These are phyloP conservation scores for Linum lewisii DNA, from an alignment of 345 rosid genomes.

Conservation along the genomic window DNA sequence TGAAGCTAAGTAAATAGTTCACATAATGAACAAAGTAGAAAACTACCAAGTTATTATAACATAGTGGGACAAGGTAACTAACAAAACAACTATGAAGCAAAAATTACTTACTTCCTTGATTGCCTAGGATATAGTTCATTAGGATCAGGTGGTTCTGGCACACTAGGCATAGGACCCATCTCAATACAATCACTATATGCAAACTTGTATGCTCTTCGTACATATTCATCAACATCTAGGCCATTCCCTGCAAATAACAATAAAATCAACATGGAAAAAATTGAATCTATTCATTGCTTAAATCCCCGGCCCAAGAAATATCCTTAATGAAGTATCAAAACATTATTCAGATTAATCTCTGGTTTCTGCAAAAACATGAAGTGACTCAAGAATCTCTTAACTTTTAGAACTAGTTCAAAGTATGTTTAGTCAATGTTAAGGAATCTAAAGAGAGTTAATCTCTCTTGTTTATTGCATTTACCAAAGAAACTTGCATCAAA, in stretches of 20 bases:
- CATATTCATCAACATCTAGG: slow-evolving; percentile 97
- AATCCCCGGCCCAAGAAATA: neutral
- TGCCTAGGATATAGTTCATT: slow-evolving; percentile 90
- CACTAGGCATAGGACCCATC: slow-evolving; percentile 81
- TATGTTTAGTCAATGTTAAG: no score
- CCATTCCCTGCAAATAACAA: slow-evolving; percentile 66
- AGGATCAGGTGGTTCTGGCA: slow-evolving; percentile 95
- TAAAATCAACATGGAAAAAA: slow-evolving; percentile 9
- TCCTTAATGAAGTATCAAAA: neutral
- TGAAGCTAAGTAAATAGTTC: no score
- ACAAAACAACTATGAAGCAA: neutral
- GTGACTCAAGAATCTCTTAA: slow-evolving; percentile 10
- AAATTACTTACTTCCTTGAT: slow-evolving; percentile 56
- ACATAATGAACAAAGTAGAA: no score
- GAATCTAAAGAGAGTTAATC: no score
- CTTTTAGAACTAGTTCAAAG: neutral
- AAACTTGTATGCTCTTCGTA: slow-evolving; percentile 90
- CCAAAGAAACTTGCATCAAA: no score
- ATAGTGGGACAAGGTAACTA: neutral
- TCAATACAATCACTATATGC: slow-evolving; percentile 97
- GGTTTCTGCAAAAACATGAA: slow-evolving; percentile 8
- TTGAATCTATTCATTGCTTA: neutral
- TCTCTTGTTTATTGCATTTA: no score
- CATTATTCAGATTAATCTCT: slow-evolving; percentile 1
- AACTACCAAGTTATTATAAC: no score